phyloP scores from a whole-genome alignment of 495 filamentous ascomycete genomes.

The Staphylotrichum tortipilum region DNA sequence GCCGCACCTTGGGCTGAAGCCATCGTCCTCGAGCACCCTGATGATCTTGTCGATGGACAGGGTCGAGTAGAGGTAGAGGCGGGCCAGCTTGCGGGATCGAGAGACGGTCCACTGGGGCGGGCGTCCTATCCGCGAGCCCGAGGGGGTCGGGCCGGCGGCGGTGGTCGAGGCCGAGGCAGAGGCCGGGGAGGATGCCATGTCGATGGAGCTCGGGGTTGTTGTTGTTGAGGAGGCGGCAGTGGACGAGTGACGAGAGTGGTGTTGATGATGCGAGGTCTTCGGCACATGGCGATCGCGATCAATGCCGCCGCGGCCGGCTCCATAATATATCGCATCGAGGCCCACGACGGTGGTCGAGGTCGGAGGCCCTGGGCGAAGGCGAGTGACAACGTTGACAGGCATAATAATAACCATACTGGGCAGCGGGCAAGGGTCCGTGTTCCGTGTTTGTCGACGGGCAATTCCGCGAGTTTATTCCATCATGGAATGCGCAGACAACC shows the following conservation, averaged over 20 bases:
- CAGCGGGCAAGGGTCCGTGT: not conserved
- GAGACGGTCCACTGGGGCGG: slow-evolving; percentile 39
- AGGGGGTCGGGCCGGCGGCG: slow-evolving; percentile 9
- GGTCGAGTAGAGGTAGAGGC: slow-evolving; percentile 39
- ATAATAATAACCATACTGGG: slow-evolving; percentile 7
- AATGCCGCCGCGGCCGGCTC: not conserved
- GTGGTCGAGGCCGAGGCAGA: too few relatives aligned
- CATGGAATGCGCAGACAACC: not conserved
- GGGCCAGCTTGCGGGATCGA: slow-evolving; percentile 34
- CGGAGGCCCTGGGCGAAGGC: not conserved
- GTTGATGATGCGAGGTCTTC: too few relatives aligned
- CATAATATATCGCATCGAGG: slow-evolving; percentile 2
- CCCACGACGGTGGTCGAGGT: not conserved
- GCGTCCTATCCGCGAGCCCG: slow-evolving; percentile 31
- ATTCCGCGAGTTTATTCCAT: slow-evolving; percentile 5
- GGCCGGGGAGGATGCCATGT: slow-evolving; percentile 16
- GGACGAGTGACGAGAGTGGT: slow-evolving; percentile 1
- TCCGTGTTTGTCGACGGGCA: slow-evolving; percentile 6
- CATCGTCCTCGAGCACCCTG: slow-evolving; percentile 34
- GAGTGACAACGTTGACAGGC: slow-evolving; percentile 6
- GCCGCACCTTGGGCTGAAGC: slow-evolving; percentile 34
- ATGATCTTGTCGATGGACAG: slow-evolving; percentile 37
- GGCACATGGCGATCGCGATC: slow-evolving; percentile 2
- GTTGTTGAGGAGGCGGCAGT: not conserved
- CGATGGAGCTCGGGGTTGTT: not conserved